A percentile compares a stretch with the other conserved stretches of the same genome.
Evolutionary conservation across 2,329 filamentous ascomycete genomes (phyloP).

Genomic region (Sporothrix mexicana): DNA sequence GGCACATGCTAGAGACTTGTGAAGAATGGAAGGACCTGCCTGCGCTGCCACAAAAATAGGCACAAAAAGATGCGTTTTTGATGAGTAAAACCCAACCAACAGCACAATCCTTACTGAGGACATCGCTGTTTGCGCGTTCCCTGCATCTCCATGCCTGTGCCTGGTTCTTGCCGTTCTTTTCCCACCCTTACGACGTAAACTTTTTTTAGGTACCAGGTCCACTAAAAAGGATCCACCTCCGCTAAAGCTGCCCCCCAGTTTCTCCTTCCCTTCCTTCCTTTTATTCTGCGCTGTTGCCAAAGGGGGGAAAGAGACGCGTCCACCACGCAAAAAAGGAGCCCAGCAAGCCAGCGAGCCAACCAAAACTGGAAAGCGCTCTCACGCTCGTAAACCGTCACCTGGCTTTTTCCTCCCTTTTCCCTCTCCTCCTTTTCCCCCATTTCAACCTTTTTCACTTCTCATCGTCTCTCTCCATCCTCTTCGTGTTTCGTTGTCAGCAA

Average conservation of each 20-base stretch:
- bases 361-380: not conserved
- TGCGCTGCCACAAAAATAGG: not conserved
- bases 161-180: slow-evolving; percentile 15
- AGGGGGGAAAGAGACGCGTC: slow-evolving; percentile 34
- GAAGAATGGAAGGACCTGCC: not conserved
- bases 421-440: slow-evolving; percentile 13
- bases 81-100: not conserved
- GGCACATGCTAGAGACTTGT: not conserved
- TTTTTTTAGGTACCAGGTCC: slow-evolving; percentile 35
- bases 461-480: not conserved
- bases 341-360: not conserved
- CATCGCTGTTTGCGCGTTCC: not conserved
- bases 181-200: slow-evolving; percentile 25
- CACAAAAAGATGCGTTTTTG: not conserved
- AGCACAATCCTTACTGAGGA: not conserved
- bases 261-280: slow-evolving; percentile 17
- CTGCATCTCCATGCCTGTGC: not conserved
- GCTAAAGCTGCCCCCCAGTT: slow-evolving; percentile 34
- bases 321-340: slow-evolving; percentile 13
- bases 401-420: slow-evolving; percentile 30
- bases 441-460: not conserved
- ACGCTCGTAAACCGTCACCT: slow-evolving; percentile 24
- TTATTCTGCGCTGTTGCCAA: slow-evolving; percentile 30
- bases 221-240: slow-evolving; percentile 34
- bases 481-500: not conserved